Base-by-base conservation (phyloP, 106 monocot genomes). In the Iris macrosiphon region DNA sequence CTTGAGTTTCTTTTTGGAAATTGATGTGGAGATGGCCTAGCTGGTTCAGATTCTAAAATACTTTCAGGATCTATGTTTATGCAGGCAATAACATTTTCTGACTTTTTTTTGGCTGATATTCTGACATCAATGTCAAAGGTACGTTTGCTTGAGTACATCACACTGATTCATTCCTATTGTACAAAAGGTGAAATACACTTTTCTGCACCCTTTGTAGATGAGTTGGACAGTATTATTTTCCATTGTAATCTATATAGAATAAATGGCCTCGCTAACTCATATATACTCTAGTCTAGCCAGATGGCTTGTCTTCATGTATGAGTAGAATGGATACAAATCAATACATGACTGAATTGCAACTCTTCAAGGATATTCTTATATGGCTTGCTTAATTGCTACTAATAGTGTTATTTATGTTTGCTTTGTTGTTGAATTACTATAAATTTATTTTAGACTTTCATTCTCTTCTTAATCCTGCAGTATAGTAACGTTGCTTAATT, bases 51-150 rank as follows among this genome's bases (percentile, higher is more conserved):
- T 15, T 18, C 17, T 53, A 35, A n/a, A 41, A 10, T 56, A 26
- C 49, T 48, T 40, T 47, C 33, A 45, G 21, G 18, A 37, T 61
- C 27, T 6, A 17, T 51, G 10, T 61, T 64, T 12, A 25, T 80
- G 75, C 87, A 89, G 95, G 79, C 82, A 55, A 95, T 95, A 70
- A 79, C 84, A 39, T 95, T 95, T 67, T 64, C 89, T 60, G 95
- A 95, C 63, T 95, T 95, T 51, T 95, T 95, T 65, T 60, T 95
- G 76, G 95, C 95, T 63, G 95, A 95, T 86, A 95, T 95, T 47
- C 49, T 95, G 51, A 95, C 95, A 20, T 95, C 95, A 49, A 89
- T 95, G 89, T 89, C 95, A 34, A 95, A 95, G 95, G 89, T 83
- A 74, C 49, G 55, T 18, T 22, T 28, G 14, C 29, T 40, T 25